Percentiles rank a stretch among this genome's conserved stretches.
These are phyloP conservation scores for Nothopassalora personata DNA, from an alignment of 2,329 filamentous ascomycete species.

Conservation along the genomic window DNA sequence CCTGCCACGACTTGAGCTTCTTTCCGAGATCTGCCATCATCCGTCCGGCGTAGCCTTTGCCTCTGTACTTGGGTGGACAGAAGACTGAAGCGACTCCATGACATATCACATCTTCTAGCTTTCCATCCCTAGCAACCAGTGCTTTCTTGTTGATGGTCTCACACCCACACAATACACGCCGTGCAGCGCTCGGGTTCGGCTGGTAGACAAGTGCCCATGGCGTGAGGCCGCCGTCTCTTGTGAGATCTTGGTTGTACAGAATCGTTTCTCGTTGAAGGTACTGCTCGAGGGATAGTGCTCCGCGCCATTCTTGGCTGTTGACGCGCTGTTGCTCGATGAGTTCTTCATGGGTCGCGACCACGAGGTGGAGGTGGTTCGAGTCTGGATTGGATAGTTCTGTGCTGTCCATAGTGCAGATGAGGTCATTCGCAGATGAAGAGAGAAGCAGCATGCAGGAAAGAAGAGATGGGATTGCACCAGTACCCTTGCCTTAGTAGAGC, in stretches of 20 bases:
- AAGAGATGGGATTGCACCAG: not conserved
- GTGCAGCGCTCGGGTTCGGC: constrained; percentile 25
- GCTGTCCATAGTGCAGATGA: constrained; percentile 12
- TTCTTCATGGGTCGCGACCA: constrained; percentile 52
- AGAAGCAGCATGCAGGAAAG: not conserved
- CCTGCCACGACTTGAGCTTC: constrained; percentile 49
- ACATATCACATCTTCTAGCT: constrained; percentile 53
- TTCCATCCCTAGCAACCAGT: constrained; percentile 40
- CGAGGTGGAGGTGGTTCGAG: constrained; percentile 49
- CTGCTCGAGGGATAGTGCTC: constrained; percentile 48
- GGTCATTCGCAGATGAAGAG: not conserved
- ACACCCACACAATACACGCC: constrained; percentile 51
- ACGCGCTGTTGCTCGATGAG: constrained; percentile 47
- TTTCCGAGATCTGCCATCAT: constrained; percentile 66
- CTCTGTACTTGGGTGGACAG: constrained; percentile 60
- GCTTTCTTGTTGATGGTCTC: constrained; percentile 51
- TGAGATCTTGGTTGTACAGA: constrained; percentile 48
- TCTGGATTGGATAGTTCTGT: constrained; percentile 42
- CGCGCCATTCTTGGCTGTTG: constrained; percentile 55
- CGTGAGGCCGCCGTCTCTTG: constrained; percentile 51
- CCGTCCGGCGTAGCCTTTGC: constrained; percentile 68
- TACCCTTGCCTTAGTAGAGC: not conserved
- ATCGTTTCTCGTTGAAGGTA: constrained; percentile 55
- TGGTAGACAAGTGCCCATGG: constrained; percentile 56
- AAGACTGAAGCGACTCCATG: constrained; percentile 78